Percentiles rank a stretch among this genome's conserved stretches.
phyloP scores from a whole-genome alignment of 129 eudicot genomes.

The Chrysanthemum seticuspe region DNA sequence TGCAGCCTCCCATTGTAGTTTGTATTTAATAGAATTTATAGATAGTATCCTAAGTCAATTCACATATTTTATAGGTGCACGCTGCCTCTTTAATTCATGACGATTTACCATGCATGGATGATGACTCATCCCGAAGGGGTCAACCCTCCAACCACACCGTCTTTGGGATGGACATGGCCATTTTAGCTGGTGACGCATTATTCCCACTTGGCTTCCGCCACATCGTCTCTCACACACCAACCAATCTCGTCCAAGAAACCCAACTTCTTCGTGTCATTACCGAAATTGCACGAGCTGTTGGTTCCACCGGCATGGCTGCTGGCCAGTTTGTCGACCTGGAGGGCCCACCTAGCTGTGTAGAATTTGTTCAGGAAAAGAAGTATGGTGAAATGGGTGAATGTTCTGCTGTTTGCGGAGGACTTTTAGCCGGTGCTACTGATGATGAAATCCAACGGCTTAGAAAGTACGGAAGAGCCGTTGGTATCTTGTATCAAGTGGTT shows the following conservation, averaged over 20 bases:
- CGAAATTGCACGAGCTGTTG: conserved; percentile 94
- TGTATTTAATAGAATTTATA: not conserved
- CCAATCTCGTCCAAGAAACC: conserved; percentile 62
- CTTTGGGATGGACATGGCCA: conserved; percentile 91
- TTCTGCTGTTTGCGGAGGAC: conserved; percentile 91
- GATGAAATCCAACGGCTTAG: conserved; percentile 72
- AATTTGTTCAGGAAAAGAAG: conserved; percentile 84
- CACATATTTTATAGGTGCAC: conserved; percentile 54
- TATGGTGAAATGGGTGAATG: conserved; percentile 92
- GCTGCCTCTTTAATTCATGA: conserved; percentile 93
- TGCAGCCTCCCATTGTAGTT: not conserved
- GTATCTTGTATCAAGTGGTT: conserved; percentile 84
- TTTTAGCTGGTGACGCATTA: conserved; percentile 90
- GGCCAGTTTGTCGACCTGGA: conserved; percentile 90
- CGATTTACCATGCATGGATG: conserved; percentile 97
- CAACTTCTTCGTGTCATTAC: conserved; percentile 73
- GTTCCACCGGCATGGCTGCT: conserved; percentile 98
- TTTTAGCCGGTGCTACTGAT: conserved; percentile 73
- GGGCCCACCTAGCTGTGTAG: conserved; percentile 71
- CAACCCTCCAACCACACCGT: conserved; percentile 89
- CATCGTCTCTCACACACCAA: conserved; percentile 85
- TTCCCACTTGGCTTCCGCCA: conserved; percentile 96
- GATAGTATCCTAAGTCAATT: not conserved
- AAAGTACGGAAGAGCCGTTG: conserved; percentile 82
- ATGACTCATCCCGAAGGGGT: conserved; percentile 88